Percentiles rank a stretch among this genome's conserved stretches.
Evolutionary conservation across 148 eudicot genomes (phyloP).

Genomic region (Mesembryanthemum crystallinum): DNA sequence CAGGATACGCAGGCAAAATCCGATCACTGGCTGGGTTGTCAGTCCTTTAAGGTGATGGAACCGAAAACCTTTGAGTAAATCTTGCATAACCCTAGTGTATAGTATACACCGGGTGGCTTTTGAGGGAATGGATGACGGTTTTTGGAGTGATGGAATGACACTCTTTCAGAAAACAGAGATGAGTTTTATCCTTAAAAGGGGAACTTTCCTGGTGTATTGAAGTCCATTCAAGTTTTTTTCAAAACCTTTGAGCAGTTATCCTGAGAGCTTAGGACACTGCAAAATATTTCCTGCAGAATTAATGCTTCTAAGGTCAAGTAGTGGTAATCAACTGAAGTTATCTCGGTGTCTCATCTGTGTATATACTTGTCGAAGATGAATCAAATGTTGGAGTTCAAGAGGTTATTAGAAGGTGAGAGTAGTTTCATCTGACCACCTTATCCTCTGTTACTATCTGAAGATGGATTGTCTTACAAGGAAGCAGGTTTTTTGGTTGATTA

Average conservation of each 20-base stretch:
- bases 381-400: neutral
- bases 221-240: too few species aligned
- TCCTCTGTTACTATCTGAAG: too few species aligned
- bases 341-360: neutral
- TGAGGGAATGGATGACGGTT: too few species aligned
- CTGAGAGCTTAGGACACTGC: neutral
- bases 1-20: slow-evolving; percentile 69
- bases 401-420: neutral
- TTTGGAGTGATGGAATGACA: too few species aligned
- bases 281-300: neutral
- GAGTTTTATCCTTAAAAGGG: too few species aligned
- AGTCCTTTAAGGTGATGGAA: slow-evolving; percentile 71
- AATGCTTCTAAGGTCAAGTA: neutral
- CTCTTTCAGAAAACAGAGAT: too few species aligned
- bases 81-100: too few species aligned
- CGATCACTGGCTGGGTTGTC: slow-evolving; percentile 90
- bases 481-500: neutral
- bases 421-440: too few species aligned
- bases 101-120: too few species aligned
- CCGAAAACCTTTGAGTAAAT: neutral
- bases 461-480: neutral
- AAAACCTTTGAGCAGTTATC: neutral
- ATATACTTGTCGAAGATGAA: neutral
- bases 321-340: neutral
- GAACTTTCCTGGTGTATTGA: too few species aligned